These are phyloP conservation scores for Phoma sp. DNA, from an alignment of 2,329 filamentous ascomycete species.

Conservation along the genomic window DNA sequence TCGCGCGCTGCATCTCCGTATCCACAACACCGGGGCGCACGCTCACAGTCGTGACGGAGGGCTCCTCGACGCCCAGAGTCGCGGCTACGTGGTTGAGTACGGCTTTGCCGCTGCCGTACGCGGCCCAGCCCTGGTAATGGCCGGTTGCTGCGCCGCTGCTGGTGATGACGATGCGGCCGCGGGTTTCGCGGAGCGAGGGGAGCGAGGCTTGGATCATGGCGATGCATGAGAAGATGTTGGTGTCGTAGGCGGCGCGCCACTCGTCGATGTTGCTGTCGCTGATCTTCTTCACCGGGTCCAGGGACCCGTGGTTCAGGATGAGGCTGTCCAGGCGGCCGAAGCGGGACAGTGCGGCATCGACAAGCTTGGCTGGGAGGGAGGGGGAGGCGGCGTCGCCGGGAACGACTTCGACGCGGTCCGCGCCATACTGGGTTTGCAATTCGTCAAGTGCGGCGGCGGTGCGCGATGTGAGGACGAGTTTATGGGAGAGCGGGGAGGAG, in stretches of 20 bases:
- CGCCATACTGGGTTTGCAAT: conserved; percentile 53
- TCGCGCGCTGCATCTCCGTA: conserved; percentile 86
- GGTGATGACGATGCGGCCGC: conserved; percentile 76
- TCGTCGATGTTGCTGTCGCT: conserved; percentile 70
- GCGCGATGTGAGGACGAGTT: conserved; percentile 65
- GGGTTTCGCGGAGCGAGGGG: conserved; percentile 68
- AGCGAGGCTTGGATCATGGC: conserved; percentile 78
- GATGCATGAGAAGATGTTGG: conserved; percentile 86
- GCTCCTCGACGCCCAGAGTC: conserved; percentile 78
- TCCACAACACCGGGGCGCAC: conserved; percentile 83
- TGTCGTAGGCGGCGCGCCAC: conserved; percentile 77
- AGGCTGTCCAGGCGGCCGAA: conserved; percentile 81
- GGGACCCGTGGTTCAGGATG: conserved; percentile 84
- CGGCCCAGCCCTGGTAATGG: conserved; percentile 75
- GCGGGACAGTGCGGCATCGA: conserved; percentile 67
- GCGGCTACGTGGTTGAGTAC: conserved; percentile 79
- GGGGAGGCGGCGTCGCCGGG: conserved; percentile 64
- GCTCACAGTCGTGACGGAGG: conserved; percentile 72
- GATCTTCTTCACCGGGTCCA: conserved; percentile 77
- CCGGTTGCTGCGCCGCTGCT: conserved; percentile 77
- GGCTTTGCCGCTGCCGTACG: conserved; percentile 84
- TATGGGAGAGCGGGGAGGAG: conserved; percentile 57
- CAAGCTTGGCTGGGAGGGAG: conserved; percentile 63
- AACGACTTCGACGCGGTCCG: conserved; percentile 61
- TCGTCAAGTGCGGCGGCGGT: conserved; percentile 60